Base-by-base conservation (phyloP, 2,329 filamentous ascomycete genomes). In the Penicillium sp. region DNA sequence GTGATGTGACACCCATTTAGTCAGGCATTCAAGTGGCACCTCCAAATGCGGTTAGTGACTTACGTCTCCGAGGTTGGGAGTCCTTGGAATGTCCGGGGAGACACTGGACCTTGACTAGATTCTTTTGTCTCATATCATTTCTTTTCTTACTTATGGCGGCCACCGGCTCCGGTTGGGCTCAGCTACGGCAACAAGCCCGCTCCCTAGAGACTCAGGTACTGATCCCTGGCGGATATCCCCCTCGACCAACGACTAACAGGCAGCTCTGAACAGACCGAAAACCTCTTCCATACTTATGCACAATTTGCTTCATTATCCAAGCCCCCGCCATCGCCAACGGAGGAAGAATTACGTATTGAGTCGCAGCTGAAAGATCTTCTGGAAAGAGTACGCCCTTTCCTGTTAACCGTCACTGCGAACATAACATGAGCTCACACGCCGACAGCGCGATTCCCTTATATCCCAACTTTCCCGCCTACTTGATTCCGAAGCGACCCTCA, bases 131-230 rank as follows among this genome's bases (percentile, higher is more conserved):
- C 22, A 33, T 17, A 11, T 9, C 29, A 30, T 15, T 15, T 30
- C 37, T 18, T 39, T 16, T 31, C 33, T 31, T 32, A 34, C n/a
- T n/a, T 48, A 80, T 79, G 76, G 68, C 74, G 47, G 60, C 72
- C 50, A 79, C 67, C n/a, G 66, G 69, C 47, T 73, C 76, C 47
- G 82, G 88, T 69, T 98, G 92, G 92, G 82, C 87, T 58, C 88
- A 95, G 70, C 76, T 96, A 52, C 85, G 92, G 56, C 88, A 95
- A 64, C 90, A 96, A 68, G 86, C 88, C 45, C 77, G 92, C 56
- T 79, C 81, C 30, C 73, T 95, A 46, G 92, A 98, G 66, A 86
- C 83, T 44, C 90, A 96, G 76, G 90, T 94, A 72, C 49, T 63
- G 26, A 45, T 20, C 22, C 16, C 28, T 40, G 28, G 31, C 37